Base-by-base conservation (phyloP, 768 basidiomycete species). In the Russula brevipes region DNA sequence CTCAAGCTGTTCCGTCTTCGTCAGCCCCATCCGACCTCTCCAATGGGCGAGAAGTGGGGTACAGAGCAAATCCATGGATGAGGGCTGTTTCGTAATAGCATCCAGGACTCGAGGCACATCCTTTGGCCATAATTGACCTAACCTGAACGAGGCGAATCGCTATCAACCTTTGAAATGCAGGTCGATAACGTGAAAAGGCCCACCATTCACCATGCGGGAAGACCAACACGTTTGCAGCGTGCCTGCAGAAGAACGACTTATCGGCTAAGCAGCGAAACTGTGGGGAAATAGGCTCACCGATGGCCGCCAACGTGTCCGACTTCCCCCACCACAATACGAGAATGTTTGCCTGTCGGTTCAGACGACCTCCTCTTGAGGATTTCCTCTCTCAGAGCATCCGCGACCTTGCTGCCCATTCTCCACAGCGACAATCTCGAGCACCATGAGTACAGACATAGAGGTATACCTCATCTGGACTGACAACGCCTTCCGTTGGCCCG, bases 281-380 rank as follows among this genome's bases (percentile, higher is more conserved):
- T 42, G 42, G 52, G 47, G 33, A 31, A 64, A 19, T 53, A 11
- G 49, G 79, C 85, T 71, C 70, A 89, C 91, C 89, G 80, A 74
- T 94, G 91, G 31, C 90, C 90, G 1, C 92, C 91, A 55, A 94
- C 85, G 72, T 94, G 91, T 2, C 81, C 87, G 6, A 87, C 81
- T 66, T 90, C 84, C 3, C 83, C 83, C 2, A 92, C 76, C 49
- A 72, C 72, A 30, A 78, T 78, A 68, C 64, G 66, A 39, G 77
- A 69, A 10, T 39, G 64, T 50, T 73, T 63, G 24, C 70, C 72
- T 19, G 30, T 45, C 33, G 58, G 54, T 4, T 60, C 63, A 4
- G 46, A 39, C 12, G 30, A 19, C 35, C 52, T 60, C 54, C 79
- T 77, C 45, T 70, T 73, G 44, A 71, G 71, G 7, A 88, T 72